These are phyloP conservation scores for Viridothelium virens DNA, from an alignment of 495 filamentous ascomycete species.

Conservation along the genomic window DNA sequence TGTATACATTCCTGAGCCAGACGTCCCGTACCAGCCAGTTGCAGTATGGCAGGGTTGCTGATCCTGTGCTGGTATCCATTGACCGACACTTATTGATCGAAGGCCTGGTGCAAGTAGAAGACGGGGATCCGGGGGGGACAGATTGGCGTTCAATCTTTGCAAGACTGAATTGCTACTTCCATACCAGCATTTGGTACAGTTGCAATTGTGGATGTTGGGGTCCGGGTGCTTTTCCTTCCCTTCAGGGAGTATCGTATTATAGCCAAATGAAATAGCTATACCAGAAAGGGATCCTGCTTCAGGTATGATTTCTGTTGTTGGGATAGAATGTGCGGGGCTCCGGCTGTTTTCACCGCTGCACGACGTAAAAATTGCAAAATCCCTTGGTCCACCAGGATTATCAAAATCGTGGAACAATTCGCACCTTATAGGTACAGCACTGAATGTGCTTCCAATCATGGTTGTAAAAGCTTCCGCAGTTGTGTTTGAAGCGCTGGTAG, in stretches of 20 bases:
- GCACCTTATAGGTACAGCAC: neutral
- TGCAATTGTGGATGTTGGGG: neutral
- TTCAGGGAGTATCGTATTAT: neutral
- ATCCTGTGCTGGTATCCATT: neutral
- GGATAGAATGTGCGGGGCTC: neutral
- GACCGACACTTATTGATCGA: neutral
- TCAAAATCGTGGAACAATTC: neutral
- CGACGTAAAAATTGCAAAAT: neutral
- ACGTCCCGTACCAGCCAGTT: constrained; percentile 3
- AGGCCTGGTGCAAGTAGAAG: neutral
- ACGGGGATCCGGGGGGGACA: too few relatives aligned
- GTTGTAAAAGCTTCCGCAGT: constrained; percentile 1
- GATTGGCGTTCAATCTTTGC: neutral
- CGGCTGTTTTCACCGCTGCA: neutral
- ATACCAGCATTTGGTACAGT: neutral
- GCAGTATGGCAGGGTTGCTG: neutral
- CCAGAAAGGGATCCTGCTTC: neutral
- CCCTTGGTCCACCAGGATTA: neutral
- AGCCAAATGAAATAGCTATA: neutral
- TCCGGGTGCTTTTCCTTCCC: neutral
- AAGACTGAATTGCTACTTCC: neutral
- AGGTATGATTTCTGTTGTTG: neutral
- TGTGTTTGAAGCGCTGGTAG: neutral
- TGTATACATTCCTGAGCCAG: constrained; percentile 3
- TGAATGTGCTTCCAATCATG: neutral